A percentile compares a stretch with the other conserved stretches of the same genome.
Conservation (phyloP, 345 rosid genomes). For the Balakata baccata region DNA sequence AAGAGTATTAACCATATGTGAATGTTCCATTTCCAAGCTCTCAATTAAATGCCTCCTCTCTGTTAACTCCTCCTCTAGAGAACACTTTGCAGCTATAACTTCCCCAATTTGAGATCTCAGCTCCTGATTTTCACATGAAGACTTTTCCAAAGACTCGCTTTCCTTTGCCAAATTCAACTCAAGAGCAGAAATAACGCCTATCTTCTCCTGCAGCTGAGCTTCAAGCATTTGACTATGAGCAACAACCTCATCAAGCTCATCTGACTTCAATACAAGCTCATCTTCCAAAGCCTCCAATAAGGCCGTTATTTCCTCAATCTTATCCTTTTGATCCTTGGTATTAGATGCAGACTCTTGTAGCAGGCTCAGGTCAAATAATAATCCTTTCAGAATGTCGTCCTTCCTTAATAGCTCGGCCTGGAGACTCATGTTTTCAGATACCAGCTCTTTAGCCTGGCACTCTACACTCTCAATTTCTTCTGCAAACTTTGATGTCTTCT, state of each 20-base stretch:
- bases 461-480: conserved; percentile 54
- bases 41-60: conserved; percentile 48
- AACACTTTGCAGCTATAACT: conserved; percentile 43
- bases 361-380: conserved; percentile 78
- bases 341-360: conserved; percentile 89
- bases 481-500: conserved; percentile 42
- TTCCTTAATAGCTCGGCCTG: conserved; percentile 69
- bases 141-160: conserved; percentile 30
- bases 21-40: conserved; percentile 69
- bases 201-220: conserved; percentile 63
- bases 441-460: conserved; percentile 43
- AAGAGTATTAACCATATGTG: conserved; percentile 51
- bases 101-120: conserved; percentile 51
- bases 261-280: conserved; percentile 53
- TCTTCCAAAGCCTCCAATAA: conserved; percentile 65
- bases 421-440: conserved; percentile 53
- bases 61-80: conserved; percentile 50
- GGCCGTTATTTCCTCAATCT: conserved; percentile 60
- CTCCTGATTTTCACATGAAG: conserved; percentile 47
- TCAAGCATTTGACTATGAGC: conserved; percentile 50
- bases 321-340: conserved; percentile 73
- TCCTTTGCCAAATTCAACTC: conserved; percentile 41
- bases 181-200: conserved; percentile 43
- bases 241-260: conserved; percentile 56
- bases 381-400: conserved; percentile 73